Percentiles rank a stretch among this genome's conserved stretches.
phyloP scores from a whole-genome alignment of 1,139 yeast species.

The Suhomyces bokatorum region DNA sequence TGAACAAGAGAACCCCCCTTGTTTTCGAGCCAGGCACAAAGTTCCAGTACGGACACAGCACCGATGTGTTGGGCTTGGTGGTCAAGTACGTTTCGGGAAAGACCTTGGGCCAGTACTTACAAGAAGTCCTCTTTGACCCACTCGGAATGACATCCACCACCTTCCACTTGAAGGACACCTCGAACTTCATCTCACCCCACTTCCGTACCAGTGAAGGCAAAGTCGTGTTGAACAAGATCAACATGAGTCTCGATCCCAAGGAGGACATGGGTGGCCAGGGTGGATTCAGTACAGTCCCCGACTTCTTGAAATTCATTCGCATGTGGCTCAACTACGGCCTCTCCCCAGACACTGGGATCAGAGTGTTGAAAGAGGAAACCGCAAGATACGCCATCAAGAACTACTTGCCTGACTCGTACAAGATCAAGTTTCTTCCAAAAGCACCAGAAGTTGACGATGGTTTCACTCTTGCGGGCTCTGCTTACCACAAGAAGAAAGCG shows the following conservation, averaged over 20 bases:
- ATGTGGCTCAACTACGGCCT: slow-evolving; percentile 48
- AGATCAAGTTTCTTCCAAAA: slow-evolving; percentile 14
- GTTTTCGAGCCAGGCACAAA: slow-evolving; percentile 53
- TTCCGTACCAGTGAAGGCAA: slow-evolving; percentile 18
- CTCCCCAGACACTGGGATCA: slow-evolving; percentile 39
- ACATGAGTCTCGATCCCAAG: slow-evolving; percentile 24
- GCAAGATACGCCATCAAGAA: slow-evolving; percentile 34
- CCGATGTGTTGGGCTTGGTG: slow-evolving; percentile 56
- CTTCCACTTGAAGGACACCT: slow-evolving; percentile 31
- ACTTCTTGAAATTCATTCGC: slow-evolving; percentile 45
- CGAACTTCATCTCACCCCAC: slow-evolving; percentile 30
- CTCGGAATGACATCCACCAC: slow-evolving; percentile 43
- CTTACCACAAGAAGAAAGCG: slow-evolving; percentile 20
- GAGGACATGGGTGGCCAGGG: slow-evolving; percentile 56
- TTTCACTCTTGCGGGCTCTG: slow-evolving; percentile 19
- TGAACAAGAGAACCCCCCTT: slow-evolving; percentile 40
- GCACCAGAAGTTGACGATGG: slow-evolving; percentile 13
- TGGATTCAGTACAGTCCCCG: slow-evolving; percentile 43
- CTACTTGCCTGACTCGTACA: slow-evolving; percentile 33
- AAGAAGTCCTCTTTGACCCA: slow-evolving; percentile 43
- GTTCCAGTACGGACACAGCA: slow-evolving; percentile 53
- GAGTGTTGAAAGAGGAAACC: slow-evolving; percentile 33
- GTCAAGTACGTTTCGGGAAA: slow-evolving; percentile 45
- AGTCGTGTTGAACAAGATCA: not conserved
- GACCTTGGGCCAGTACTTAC: slow-evolving; percentile 42